Conservation (phyloP, 441 rosid genomes). For the Francoa sonchifolia region DNA sequence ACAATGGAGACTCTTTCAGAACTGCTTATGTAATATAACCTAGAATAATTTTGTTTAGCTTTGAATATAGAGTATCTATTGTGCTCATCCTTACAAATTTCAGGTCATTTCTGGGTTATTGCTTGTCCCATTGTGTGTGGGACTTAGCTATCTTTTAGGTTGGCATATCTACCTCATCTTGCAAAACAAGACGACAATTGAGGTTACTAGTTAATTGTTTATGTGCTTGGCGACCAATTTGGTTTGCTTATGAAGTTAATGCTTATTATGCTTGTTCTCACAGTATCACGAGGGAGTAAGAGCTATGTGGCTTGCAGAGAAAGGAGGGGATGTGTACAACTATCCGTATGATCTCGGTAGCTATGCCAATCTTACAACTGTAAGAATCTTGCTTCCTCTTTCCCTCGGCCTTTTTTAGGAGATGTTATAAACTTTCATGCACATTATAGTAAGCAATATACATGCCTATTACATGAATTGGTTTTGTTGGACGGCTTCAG, state of each 20-base stretch:
- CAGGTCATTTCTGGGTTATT: conserved; percentile 71
- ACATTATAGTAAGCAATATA: not conserved
- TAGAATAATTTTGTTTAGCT: no score
- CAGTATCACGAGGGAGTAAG: conserved; percentile 92
- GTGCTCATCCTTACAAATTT: not conserved
- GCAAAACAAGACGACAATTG: conserved; percentile 82
- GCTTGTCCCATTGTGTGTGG: conserved; percentile 50
- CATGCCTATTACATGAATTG: not conserved
- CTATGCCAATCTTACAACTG: conserved; percentile 58
- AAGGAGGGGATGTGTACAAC: conserved; percentile 63
- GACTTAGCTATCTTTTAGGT: conserved; percentile 61
- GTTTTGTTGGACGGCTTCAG: conserved; percentile 22
- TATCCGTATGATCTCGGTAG: conserved; percentile 82
- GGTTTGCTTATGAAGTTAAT: conserved; percentile 5
- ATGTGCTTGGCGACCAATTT: no score
- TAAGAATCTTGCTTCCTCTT: conserved; percentile 16
- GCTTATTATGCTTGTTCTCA: conserved; percentile 11
- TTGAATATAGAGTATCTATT: no score
- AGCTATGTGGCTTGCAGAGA: conserved; percentile 91
- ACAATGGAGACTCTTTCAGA: conserved; percentile 49
- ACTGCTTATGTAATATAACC: conserved; percentile 47
- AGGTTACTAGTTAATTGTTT: no score
- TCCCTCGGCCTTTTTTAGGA: not conserved
- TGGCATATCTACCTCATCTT: conserved; percentile 80
- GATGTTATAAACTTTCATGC: not conserved